Percentiles rank a stretch among this genome's conserved stretches.
phyloP scores from a whole-genome alignment of 106 monocot species.

The Ottelia alismoides region DNA sequence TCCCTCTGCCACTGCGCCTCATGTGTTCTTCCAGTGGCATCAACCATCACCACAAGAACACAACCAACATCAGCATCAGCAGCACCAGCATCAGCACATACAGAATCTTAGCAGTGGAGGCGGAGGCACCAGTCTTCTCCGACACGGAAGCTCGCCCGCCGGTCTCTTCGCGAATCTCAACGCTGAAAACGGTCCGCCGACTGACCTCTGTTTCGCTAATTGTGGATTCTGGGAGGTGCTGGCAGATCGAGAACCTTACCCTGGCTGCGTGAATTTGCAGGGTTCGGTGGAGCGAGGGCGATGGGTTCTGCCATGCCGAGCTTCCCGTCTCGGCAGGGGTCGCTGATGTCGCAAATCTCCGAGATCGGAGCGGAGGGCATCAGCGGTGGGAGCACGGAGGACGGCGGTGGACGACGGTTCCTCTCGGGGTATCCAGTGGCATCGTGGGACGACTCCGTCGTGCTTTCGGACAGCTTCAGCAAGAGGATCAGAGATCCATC shows the following conservation, averaged over 20 bases:
- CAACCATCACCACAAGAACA: no score
- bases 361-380: not conserved
- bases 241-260: not conserved
- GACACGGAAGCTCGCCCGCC: not conserved
- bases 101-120: not conserved
- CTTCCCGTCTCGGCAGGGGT: not conserved
- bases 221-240: not conserved
- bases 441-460: constrained; percentile 4
- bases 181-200: constrained; percentile 1
- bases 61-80: constrained; percentile 13
- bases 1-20: not conserved
- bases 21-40: not conserved
- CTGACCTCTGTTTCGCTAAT: not conserved
- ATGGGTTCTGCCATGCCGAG: no score
- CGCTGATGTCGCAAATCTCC: not conserved
- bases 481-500: constrained; percentile 13
- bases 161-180: not conserved
- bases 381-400: no score
- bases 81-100: no score
- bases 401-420: not conserved
- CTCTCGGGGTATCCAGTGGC: not conserved
- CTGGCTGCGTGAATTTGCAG: not conserved
- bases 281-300: no score
- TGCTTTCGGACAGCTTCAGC: constrained; percentile 5
- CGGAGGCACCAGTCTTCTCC: not conserved